Percentiles rank a stretch among this genome's conserved stretches.
Conservation (phyloP, 2,329 filamentous ascomycete species). For the Penicillium sp. region DNA sequence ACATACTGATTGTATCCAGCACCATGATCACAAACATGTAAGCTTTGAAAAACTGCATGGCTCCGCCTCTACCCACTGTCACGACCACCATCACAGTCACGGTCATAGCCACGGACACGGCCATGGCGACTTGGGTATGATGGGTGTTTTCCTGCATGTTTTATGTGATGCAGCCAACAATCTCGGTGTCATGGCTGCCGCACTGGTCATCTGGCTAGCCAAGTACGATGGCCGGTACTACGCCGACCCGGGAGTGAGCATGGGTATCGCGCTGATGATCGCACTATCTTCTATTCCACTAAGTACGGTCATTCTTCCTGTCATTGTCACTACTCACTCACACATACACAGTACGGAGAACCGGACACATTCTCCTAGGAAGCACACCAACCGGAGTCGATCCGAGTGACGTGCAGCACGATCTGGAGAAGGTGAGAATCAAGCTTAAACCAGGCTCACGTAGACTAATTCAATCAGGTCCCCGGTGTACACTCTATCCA, state of each 20-base stretch:
- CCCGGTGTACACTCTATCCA: slow-evolving; percentile 64
- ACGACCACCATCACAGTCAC: slow-evolving; percentile 7
- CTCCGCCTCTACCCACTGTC: slow-evolving; percentile 2
- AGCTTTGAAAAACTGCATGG: slow-evolving; percentile 9
- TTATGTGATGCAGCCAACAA: slow-evolving; percentile 72
- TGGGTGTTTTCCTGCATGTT: slow-evolving; percentile 67
- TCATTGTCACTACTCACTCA: background rate
- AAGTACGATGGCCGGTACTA: slow-evolving; percentile 59
- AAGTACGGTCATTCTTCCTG: slow-evolving; percentile 19
- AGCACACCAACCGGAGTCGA: slow-evolving; percentile 59
- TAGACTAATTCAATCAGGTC: slow-evolving; percentile 45
- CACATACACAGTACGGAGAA: slow-evolving; percentile 21
- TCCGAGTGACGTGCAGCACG: slow-evolving; percentile 60
- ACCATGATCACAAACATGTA: slow-evolving; percentile 27
- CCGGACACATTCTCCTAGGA: slow-evolving; percentile 63
- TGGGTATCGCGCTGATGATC: slow-evolving; percentile 70
- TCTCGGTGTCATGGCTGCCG: slow-evolving; percentile 66
- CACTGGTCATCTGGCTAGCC: slow-evolving; percentile 64
- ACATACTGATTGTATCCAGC: slow-evolving; percentile 12
- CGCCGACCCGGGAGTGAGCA: slow-evolving; percentile 64
- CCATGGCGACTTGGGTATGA: slow-evolving; percentile 60
- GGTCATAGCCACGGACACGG: slow-evolving; percentile 27
- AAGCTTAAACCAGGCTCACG: background rate
- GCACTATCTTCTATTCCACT: slow-evolving; percentile 59
- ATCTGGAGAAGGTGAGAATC: slow-evolving; percentile 57